These are phyloP conservation scores for Tetrahymena elliotti DNA, from an alignment of 73 alveolate genomes.

Conservation along the genomic window DNA sequence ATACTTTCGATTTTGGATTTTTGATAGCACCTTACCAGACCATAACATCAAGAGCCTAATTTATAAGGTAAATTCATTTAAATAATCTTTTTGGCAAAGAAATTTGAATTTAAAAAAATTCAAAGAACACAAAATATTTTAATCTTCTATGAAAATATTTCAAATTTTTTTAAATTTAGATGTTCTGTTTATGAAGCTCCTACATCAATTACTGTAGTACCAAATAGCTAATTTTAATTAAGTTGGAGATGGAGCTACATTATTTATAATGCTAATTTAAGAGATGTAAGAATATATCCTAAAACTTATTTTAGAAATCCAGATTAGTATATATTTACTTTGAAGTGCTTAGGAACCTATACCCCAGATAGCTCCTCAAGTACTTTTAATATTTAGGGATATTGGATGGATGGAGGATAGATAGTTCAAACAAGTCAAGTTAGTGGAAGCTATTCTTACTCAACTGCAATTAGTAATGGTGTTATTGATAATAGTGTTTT, in stretches of 20 bases:
- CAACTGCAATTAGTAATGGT: background rate
- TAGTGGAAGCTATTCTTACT: background rate
- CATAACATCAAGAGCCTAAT: background rate
- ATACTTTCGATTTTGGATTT: background rate
- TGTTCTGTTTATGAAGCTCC: background rate
- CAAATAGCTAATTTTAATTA: background rate
- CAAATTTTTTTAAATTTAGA: background rate
- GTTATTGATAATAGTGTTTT: background rate
- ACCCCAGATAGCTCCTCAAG: background rate
- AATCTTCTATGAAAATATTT: too few relatives aligned
- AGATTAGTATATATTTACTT: background rate
- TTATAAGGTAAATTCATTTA: background rate
- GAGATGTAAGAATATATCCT: background rate
- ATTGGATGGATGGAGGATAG: background rate
- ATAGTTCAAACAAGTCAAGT: background rate
- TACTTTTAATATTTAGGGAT: background rate
- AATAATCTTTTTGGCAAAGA: background rate
- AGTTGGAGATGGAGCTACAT: background rate
- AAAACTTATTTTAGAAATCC: background rate
- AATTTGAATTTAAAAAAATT: background rate
- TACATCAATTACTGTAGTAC: background rate
- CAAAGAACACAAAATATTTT: too few relatives aligned
- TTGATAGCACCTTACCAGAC: background rate
- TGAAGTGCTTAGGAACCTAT: background rate
- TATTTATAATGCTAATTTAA: background rate